Evolutionary conservation across 306 rosid genomes (phyloP), one percentile per base, ranked within the genome.

Genomic region (Chamaecrista fasciculata): DNA sequence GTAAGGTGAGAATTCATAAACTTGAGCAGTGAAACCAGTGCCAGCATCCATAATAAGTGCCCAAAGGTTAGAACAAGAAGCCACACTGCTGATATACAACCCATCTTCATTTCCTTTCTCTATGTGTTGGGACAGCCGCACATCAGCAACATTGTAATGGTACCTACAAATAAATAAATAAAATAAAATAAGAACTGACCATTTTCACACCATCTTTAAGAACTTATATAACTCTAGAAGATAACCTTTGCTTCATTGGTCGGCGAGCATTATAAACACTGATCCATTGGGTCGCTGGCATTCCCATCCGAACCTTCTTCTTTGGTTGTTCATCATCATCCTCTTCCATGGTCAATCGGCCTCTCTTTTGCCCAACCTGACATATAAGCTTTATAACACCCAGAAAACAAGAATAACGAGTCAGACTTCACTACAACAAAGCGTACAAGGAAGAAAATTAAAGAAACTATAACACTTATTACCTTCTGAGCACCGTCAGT

Each of bases 401-500:
- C 23, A 26, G 47, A 61, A 18, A 9, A 20, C 18, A 50, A 9
- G 44, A 14, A 1, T 25, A 11, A 43, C 14, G 34, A 26, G 65
- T 76, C 42, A 82, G 71, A 65, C 21, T 59, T 56, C 18, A 23
- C 19, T 37, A 34, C 47, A 57, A 37, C 63, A 58, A 9, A 44
- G 31, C 12, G 6, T 67, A 67, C 57, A 58, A 53, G 2, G 21
- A 20, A 48, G 42, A 47, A 19, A 24, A 24, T 25, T 42, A 11
- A 4, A 51, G 64, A 8, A 15, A 37, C 1, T 23, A 39, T 18
- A 70, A 31, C 65, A 53, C n/a, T 7, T 31, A 66, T 39, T 80
- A 88, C 95, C 89, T 81, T 86, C 76, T 81, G 95, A 67, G 95
- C 95, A 53, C 91, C 95, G 1, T 86, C 95, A 16, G 95, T 88